Evolutionary conservation across 306 rosid species (phyloP), one percentile per base, ranked within the genome.

Genomic region (Abrus precatorius): DNA sequence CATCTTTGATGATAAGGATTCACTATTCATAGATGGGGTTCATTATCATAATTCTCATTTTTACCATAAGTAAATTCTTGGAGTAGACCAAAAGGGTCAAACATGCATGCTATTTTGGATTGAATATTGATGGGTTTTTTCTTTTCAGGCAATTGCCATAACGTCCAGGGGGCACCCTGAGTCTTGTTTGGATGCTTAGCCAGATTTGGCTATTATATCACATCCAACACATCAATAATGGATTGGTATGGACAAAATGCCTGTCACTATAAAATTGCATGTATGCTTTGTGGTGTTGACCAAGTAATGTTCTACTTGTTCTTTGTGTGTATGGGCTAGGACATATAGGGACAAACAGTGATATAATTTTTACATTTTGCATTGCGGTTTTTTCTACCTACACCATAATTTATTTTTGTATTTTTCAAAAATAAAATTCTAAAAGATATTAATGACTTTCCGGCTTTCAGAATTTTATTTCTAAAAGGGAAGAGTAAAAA

Each of bases 1-100:
- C 54, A 0, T 1, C 49, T 69, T 57, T 80, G 53, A 72, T 77
- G 52, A 76, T 83, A 73, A 54, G 62, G 41, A 83, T 65, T 85
- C 77, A 63, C 50, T 48, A 10, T 28, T 30, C 76, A 71, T 53
- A 67, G 53, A 50, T 38, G 20, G 28, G 43, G 13, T 62, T 9
- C 72, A 45, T 20, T 50, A 27, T 32, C 69, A 53, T 29, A 53
- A 30, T 30, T 73, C 30, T 41, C 71, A 40, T 36, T 63, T 76
- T 63, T 76, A 60, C 48, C 50, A 48, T 43, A 5, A 69, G 50
- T 30, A 32, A 69, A 41, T 60, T 9, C 61, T 53, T 30, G 13
- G 53, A 27, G 40, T 43, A 53, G 11, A 83, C 12, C 82, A 75
- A 75, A 36, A 38, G 49, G 73, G 50, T 48, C 69, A 62, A 69